phyloP scores from a whole-genome alignment of 352 stramenopile species.

The Peronosclerospora sorghi region DNA sequence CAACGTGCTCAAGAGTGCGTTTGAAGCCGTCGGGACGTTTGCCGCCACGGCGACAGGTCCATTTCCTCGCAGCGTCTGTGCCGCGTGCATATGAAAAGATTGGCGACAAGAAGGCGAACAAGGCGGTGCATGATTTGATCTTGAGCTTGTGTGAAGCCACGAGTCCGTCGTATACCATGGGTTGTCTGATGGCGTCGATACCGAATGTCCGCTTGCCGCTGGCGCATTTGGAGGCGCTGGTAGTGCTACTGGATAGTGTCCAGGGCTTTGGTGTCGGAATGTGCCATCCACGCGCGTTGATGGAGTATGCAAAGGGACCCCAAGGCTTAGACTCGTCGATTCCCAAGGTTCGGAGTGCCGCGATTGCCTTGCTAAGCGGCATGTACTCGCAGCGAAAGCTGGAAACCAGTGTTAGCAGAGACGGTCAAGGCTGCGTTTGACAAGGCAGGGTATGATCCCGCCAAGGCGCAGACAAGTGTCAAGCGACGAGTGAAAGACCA shows the following conservation, averaged over 20 bases:
- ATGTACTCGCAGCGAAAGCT: slow-evolving; percentile 84
- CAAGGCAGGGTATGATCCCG: slow-evolving; percentile 65
- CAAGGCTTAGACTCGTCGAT: slow-evolving; percentile 72
- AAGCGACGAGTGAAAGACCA: slow-evolving; percentile 65
- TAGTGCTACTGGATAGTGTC: slow-evolving; percentile 53
- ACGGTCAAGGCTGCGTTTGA: slow-evolving; percentile 74
- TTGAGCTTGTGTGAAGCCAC: slow-evolving; percentile 66
- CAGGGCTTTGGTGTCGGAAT: slow-evolving; percentile 63
- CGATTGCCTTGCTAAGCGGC: slow-evolving; percentile 50
- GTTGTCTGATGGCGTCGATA: slow-evolving; percentile 68
- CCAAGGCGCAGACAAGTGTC: slow-evolving; percentile 36
- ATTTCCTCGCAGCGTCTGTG: slow-evolving; percentile 60
- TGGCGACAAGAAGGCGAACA: slow-evolving; percentile 64
- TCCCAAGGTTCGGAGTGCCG: slow-evolving; percentile 56
- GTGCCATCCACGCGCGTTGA: slow-evolving; percentile 57
- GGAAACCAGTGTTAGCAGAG: slow-evolving; percentile 72
- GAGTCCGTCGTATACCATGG: slow-evolving; percentile 60
- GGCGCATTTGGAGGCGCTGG: slow-evolving; percentile 59
- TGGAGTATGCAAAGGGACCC: slow-evolving; percentile 67
- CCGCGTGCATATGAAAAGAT: slow-evolving; percentile 74
- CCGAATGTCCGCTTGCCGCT: slow-evolving; percentile 68
- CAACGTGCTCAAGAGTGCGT: slow-evolving; percentile 78
- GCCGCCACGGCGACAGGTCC: slow-evolving; percentile 43
- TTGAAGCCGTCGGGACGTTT: slow-evolving; percentile 69
- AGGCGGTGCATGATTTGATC: slow-evolving; percentile 61